Base-by-base conservation (phyloP, 169 alveolate species). In the Eimeria necatrix region DNA sequence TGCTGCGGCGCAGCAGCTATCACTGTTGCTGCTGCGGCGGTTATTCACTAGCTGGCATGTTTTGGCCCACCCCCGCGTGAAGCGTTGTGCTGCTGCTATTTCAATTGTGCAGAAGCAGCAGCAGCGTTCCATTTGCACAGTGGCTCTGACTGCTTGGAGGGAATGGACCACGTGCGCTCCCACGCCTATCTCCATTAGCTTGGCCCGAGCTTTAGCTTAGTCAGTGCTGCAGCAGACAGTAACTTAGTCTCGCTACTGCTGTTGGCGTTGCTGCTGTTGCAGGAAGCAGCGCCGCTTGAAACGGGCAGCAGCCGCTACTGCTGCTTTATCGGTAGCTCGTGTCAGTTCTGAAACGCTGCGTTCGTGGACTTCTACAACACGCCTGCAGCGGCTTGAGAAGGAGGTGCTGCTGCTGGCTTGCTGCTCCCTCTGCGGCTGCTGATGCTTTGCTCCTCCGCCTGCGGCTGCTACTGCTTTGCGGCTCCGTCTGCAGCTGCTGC, bases 21-120 rank as follows among this genome's bases (percentile, higher is more conserved):
- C 78, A 3, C n/a, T 14, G 46, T 24, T 14, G 78, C 78, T 18
- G 32, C 78, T 68, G 78, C 78, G 32, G n/a, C 78, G 78, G 12
- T n/a, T 68, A 10, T 68, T 68, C 32, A 14, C 32, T 14, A 68
- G 78, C 78, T 68, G 78, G 78, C 78, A 24, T n/a, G 2, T 8
- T 16, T 14, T 7, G 46, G 78, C 78, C 14, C 78, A 68, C 41
- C 78, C 78, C 2, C 78, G 78, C 14, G 41, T 68, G n/a, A 3
- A 18, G 78, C 78, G 78, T 10, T 68, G n/a, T 68, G 78, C 32
- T 68, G 78, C 78, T 68, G 78, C 78, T 68, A 3, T 24, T 68
- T 1, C n/a, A 8, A 24, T 24, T 7, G n/a, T 68, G 78, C 78
- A 68, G 78, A 16, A n/a, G 78, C 78, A n/a, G 78, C 78, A 68